These are phyloP conservation scores for Ophiostoma piceae DNA, from an alignment of 2,329 filamentous ascomycete genomes.

Conservation along the genomic window DNA sequence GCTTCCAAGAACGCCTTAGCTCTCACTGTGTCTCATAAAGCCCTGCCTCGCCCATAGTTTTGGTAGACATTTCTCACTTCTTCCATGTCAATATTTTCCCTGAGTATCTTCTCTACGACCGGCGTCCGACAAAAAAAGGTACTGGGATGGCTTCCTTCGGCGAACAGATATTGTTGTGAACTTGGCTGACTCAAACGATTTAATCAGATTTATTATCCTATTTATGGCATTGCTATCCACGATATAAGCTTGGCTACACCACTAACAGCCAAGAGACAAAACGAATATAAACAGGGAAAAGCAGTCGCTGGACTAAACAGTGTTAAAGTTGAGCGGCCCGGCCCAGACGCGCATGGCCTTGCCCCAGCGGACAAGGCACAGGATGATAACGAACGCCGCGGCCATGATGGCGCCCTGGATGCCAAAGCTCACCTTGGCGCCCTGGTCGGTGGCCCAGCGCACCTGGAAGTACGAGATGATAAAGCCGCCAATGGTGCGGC, in stretches of 20 bases:
- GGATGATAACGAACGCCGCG: conserved; percentile 30
- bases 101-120: too few relatives aligned
- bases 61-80: too few relatives aligned
- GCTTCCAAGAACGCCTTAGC: too few relatives aligned
- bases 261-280: too few relatives aligned
- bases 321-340: conserved; percentile 32
- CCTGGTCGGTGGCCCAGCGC: conserved; percentile 42
- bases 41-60: too few relatives aligned
- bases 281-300: neutral
- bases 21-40: too few relatives aligned
- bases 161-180: too few relatives aligned
- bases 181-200: too few relatives aligned
- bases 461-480: conserved; percentile 50
- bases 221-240: neutral
- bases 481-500: conserved; percentile 44
- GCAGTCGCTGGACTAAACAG: neutral
- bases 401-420: conserved; percentile 42
- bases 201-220: too few relatives aligned
- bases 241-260: neutral
- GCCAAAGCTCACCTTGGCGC: conserved; percentile 42
- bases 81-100: too few relatives aligned
- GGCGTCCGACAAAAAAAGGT: too few relatives aligned
- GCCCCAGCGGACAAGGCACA: conserved; percentile 31
- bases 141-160: too few relatives aligned
- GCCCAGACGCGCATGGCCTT: conserved; percentile 34